Evolutionary conservation across 768 basidiomycete genomes (phyloP).

Genomic region (Russula dissimulans): DNA sequence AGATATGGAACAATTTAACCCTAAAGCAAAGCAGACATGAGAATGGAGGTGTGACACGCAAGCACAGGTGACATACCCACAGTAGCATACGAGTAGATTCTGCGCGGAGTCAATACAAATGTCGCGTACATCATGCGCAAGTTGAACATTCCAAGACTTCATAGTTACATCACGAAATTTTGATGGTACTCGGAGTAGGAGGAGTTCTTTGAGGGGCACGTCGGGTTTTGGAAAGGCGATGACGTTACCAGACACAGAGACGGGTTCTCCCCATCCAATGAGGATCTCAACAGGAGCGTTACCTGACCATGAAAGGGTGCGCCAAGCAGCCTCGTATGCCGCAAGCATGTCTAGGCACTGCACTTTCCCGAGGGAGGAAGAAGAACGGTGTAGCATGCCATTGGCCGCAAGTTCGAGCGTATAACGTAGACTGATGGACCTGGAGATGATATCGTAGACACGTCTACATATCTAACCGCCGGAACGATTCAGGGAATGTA

Average conservation of each 20-base stretch:
- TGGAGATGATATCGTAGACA: neutral
- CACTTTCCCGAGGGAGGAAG: neutral
- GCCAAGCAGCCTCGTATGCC: neutral
- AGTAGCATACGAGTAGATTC: neutral
- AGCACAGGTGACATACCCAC: neutral
- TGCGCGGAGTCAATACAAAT: constrained; percentile 1
- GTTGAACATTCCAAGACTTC: neutral
- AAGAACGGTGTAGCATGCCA: neutral
- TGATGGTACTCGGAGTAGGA: constrained; percentile 5
- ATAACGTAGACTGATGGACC: constrained; percentile 1
- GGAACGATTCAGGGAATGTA: neutral
- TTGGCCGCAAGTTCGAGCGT: constrained; percentile 2
- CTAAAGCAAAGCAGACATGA: neutral
- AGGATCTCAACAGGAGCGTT: neutral
- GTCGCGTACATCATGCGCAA: neutral
- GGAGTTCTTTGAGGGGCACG: neutral
- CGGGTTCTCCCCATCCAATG: neutral
- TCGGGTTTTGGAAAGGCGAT: neutral
- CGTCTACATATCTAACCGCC: neutral
- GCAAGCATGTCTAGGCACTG: constrained; percentile 1
- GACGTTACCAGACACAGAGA: constrained; percentile 1
- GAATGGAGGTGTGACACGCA: neutral
- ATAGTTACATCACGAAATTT: neutral
- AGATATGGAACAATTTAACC: neutral
- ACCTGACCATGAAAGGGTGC: neutral